A percentile compares a stretch with the other conserved stretches of the same genome.
phyloP scores from a whole-genome alignment of 331 rosid species.

The Rosa hybrid region DNA sequence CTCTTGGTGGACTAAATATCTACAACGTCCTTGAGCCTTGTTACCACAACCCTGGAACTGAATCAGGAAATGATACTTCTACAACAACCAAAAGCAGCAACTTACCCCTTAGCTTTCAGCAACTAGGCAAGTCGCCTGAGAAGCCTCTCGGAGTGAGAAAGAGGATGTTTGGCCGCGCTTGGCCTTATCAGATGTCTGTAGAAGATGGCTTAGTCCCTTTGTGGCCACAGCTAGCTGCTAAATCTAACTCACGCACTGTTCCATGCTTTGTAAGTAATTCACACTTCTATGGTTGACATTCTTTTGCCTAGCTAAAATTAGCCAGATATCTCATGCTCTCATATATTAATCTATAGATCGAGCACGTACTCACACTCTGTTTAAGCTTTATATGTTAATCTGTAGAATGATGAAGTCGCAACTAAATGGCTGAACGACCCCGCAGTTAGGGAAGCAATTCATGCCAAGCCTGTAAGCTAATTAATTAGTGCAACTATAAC shows the following conservation, averaged over 20 bases:
- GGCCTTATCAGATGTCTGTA: conserved; percentile 48
- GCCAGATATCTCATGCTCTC: neutral
- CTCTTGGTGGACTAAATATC: conserved; percentile 30
- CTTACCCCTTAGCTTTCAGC: conserved; percentile 46
- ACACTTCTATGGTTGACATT: neutral
- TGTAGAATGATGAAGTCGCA: conserved; percentile 48
- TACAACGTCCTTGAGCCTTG: conserved; percentile 55
- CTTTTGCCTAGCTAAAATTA: neutral
- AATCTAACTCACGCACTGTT: neutral
- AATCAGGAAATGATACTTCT: neutral
- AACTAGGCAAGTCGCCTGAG: conserved; percentile 38
- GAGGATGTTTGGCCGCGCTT: conserved; percentile 56
- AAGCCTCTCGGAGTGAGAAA: conserved; percentile 42
- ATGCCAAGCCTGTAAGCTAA: conserved; percentile 41
- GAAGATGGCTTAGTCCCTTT: conserved; percentile 41
- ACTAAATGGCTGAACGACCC: conserved; percentile 43
- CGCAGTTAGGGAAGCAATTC: conserved; percentile 47
- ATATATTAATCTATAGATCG: neutral
- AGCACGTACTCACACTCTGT: neutral
- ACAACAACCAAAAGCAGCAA: neutral
- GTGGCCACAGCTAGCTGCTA: conserved; percentile 43
- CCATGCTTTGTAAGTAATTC: conserved; percentile 42
- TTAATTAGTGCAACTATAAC: neutral
- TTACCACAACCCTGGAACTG: conserved; percentile 24
- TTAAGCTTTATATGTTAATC: neutral